phyloP scores from a whole-genome alignment of 345 rosid genomes.

The Ricinus communis region DNA sequence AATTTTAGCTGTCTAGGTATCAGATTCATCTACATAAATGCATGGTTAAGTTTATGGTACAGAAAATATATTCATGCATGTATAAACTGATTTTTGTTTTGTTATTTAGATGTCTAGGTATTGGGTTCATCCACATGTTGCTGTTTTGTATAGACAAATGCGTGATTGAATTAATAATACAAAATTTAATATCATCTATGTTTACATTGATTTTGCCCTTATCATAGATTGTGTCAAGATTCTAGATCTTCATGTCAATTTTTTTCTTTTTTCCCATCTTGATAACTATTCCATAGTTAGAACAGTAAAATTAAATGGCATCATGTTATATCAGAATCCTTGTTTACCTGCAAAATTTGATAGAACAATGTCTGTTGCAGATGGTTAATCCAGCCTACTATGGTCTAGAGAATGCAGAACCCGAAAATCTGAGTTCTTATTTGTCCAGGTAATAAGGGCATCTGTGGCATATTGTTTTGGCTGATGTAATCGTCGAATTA shows the following conservation, averaged over 20 bases:
- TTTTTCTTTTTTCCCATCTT: neutral
- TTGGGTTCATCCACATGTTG: neutral
- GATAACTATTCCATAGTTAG: neutral
- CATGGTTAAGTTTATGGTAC: no score
- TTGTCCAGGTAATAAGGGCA: constrained; percentile 63
- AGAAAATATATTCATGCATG: no score
- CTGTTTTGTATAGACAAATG: no score
- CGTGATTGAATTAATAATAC: no score
- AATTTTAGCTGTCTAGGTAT: neutral
- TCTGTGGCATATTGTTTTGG: neutral
- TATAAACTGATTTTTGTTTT: no score
- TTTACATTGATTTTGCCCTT: no score
- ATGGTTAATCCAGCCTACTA: constrained; percentile 96
- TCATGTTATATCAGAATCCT: neutral
- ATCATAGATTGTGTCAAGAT: no score
- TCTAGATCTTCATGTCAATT: neutral
- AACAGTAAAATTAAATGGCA: neutral
- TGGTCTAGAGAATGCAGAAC: constrained; percentile 73
- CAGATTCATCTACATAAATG: no score
- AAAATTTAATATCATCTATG: neutral
- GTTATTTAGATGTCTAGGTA: neutral
- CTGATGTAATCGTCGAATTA: neutral
- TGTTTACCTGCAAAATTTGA: neutral
- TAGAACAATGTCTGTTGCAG: constrained; percentile 34
- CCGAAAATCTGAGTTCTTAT: constrained; percentile 69